These are phyloP conservation scores for Candida arabinofermentans DNA, from an alignment of 805 yeast species.

Conservation along the genomic window DNA sequence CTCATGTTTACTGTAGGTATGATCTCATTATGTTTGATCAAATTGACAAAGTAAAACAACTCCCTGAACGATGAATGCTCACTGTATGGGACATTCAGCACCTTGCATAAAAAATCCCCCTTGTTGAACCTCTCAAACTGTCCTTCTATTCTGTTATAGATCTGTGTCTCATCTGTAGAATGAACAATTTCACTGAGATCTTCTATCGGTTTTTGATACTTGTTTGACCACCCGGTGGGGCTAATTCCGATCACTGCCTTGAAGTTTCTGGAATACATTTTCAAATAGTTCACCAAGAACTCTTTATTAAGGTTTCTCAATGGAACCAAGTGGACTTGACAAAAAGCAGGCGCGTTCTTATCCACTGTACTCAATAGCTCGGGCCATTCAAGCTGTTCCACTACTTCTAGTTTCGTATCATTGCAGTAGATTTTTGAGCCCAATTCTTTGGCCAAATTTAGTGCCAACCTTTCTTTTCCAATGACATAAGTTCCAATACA, in stretches of 20 bases:
- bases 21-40: conserved; percentile 46
- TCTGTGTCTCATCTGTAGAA: conserved; percentile 11
- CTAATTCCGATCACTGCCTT: conserved; percentile 65
- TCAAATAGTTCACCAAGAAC: conserved; percentile 47
- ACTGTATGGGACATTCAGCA: conserved; percentile 61
- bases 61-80: conserved; percentile 93
- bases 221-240: conserved; percentile 92
- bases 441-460: conserved; percentile 52
- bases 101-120: conserved; percentile 16
- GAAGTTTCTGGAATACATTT: conserved; percentile 41
- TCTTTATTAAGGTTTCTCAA: conserved; percentile 51
- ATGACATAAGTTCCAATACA: conserved; percentile 87
- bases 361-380: conserved; percentile 35
- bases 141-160: conserved; percentile 9
- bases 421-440: conserved; percentile 53
- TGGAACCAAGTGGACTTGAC: conserved; percentile 70
- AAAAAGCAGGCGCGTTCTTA: conserved; percentile 39
- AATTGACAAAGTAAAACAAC: conserved; percentile 57
- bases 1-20: conserved; percentile 74
- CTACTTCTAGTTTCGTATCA: conserved; percentile 42
- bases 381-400: conserved; percentile 44
- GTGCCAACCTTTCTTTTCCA: conserved; percentile 86
- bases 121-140: conserved; percentile 17
- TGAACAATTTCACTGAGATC: conserved; percentile 10
- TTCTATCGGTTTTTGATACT: conserved; percentile 12